phyloP scores from a whole-genome alignment of 2,329 filamentous ascomycete species.

The Triangularia setosa region DNA sequence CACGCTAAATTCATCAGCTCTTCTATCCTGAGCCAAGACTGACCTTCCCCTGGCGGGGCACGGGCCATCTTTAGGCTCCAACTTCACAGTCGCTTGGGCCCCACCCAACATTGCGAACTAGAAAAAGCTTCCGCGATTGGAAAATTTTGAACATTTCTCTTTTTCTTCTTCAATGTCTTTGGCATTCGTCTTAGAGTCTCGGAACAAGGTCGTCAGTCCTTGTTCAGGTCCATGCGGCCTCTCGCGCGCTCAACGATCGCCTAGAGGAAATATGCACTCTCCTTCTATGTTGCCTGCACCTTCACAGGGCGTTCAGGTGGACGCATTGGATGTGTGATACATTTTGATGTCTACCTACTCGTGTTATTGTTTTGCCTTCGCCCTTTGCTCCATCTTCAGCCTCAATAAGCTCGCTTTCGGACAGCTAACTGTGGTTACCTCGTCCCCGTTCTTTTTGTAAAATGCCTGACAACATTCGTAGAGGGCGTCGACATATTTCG shows the following conservation, averaged over 20 bases:
- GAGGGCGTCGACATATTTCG: slow-evolving; percentile 71
- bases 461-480: slow-evolving; percentile 93
- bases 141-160: slow-evolving; percentile 37
- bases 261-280: slow-evolving; percentile 76
- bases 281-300: slow-evolving; percentile 64
- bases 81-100: background rate
- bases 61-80: background rate
- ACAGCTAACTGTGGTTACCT: slow-evolving; percentile 75
- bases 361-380: slow-evolving; percentile 26
- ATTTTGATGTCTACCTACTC: slow-evolving; percentile 12
- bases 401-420: slow-evolving; percentile 75
- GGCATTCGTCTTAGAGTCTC: slow-evolving; percentile 99
- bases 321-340: slow-evolving; percentile 28
- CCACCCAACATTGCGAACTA: slow-evolving; percentile 12
- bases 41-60: background rate
- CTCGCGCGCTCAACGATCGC: slow-evolving; percentile 96
- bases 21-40: background rate
- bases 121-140: slow-evolving; percentile 17
- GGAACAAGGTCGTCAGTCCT: slow-evolving; percentile 87
- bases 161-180: slow-evolving; percentile 67
- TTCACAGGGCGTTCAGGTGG: slow-evolving; percentile 36
- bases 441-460: slow-evolving; percentile 74
- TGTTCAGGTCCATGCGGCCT: slow-evolving; percentile 83
- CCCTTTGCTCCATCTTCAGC: slow-evolving; percentile 78
- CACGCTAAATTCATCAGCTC: background rate